Percentiles rank a stretch among this genome's conserved stretches.
These are phyloP conservation scores for Pythium insidiosum DNA, from an alignment of 352 stramenopile species.

Conservation along the genomic window DNA sequence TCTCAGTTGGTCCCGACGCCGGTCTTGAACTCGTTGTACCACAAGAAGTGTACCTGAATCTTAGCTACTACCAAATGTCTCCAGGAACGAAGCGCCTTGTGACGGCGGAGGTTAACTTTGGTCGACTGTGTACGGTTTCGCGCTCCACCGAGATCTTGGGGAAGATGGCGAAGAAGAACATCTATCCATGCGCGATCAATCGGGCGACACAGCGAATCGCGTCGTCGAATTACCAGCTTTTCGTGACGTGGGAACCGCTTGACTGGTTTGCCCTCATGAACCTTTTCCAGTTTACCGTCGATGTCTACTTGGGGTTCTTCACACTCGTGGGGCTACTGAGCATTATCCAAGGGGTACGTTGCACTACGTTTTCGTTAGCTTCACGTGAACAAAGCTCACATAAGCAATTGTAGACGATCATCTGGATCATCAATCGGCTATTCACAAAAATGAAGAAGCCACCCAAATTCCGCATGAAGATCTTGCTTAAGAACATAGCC, in stretches of 20 bases:
- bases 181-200: constrained; percentile 52
- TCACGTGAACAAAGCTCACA: neutral
- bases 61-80: constrained; percentile 76
- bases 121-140: constrained; percentile 63
- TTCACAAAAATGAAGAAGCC: constrained; percentile 95
- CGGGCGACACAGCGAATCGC: constrained; percentile 54
- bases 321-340: constrained; percentile 84
- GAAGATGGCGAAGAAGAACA: constrained; percentile 64
- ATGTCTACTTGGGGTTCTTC: constrained; percentile 95
- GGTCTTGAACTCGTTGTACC: constrained; percentile 47
- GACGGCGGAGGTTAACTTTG: constrained; percentile 59
- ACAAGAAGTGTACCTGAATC: constrained; percentile 61
- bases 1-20: constrained; percentile 27
- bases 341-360: constrained; percentile 79
- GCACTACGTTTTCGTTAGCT: neutral
- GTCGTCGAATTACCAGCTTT: constrained; percentile 75
- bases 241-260: constrained; percentile 87
- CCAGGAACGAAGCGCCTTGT: constrained; percentile 59
- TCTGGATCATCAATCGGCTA: constrained; percentile 92
- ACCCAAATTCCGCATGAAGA: constrained; percentile 88
- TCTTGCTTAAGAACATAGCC: constrained; percentile 87
- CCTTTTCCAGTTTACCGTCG: constrained; percentile 91
- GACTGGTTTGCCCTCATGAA: constrained; percentile 95
- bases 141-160: constrained; percentile 44
- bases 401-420: constrained; percentile 42